phyloP scores from a whole-genome alignment of 2,329 filamentous ascomycete species.

The Monilinia fructigena region DNA sequence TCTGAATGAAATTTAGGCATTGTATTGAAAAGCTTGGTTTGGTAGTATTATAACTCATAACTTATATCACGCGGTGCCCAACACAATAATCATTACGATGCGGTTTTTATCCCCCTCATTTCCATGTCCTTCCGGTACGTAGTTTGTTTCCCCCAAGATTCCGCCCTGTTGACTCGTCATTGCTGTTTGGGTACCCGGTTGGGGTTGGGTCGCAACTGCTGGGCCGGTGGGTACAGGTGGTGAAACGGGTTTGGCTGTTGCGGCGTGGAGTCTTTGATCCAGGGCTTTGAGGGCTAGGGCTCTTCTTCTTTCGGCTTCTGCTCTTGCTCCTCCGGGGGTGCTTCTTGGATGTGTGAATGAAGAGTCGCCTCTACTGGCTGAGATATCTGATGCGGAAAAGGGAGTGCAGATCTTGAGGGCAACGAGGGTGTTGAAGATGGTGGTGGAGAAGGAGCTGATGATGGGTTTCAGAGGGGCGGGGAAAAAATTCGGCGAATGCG shows the following conservation, averaged over 20 bases:
- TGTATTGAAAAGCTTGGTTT: too few relatives aligned
- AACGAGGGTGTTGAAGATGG: conserved; percentile 73
- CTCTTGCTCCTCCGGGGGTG: conserved; percentile 66
- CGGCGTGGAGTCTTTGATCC: conserved; percentile 88
- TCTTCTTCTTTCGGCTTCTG: conserved; percentile 86
- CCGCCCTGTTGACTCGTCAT: conserved; percentile 31
- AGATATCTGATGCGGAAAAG: conserved; percentile 78
- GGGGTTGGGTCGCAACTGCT: conserved; percentile 57
- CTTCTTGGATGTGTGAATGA: conserved; percentile 45
- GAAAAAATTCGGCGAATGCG: conserved; percentile 94
- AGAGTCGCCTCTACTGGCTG: conserved; percentile 65
- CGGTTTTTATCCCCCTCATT: conserved; percentile 24
- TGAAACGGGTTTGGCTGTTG: conserved; percentile 53
- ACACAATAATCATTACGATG: not conserved
- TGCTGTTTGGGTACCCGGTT: conserved; percentile 53
- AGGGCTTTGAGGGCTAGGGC: conserved; percentile 87
- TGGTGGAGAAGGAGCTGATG: conserved; percentile 69
- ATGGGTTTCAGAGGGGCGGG: conserved; percentile 78
- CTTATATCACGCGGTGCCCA: not conserved
- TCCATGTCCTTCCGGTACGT: conserved; percentile 61
- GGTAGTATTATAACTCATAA: not conserved
- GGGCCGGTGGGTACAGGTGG: conserved; percentile 49
- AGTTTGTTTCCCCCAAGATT: conserved; percentile 67
- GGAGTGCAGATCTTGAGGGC: conserved; percentile 77
- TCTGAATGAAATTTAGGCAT: too few relatives aligned